phyloP scores from a whole-genome alignment of 306 rosid species.

The Lithocarpus polystachyus region DNA sequence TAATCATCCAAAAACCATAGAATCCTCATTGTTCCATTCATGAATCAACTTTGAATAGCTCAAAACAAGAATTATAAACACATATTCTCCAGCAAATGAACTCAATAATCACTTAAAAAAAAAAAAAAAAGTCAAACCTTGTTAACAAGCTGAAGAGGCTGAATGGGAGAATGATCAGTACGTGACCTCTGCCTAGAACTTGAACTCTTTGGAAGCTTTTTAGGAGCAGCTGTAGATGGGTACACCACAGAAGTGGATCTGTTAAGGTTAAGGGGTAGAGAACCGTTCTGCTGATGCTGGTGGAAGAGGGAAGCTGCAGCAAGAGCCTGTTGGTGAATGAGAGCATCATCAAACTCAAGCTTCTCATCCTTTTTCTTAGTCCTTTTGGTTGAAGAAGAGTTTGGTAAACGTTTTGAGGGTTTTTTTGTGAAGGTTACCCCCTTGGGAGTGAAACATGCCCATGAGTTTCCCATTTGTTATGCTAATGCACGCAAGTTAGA shows the following conservation, averaged over 20 bases:
- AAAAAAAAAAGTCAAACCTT: constrained; percentile 35
- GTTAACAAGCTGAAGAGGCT: constrained; percentile 77
- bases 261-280: constrained; percentile 66
- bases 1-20: no score
- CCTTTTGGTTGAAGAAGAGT: constrained; percentile 31
- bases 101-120: background rate
- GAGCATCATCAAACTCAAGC: constrained; percentile 39
- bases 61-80: background rate
- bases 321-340: constrained; percentile 68
- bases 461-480: background rate
- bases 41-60: background rate
- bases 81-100: no score
- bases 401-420: background rate
- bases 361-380: constrained; percentile 38
- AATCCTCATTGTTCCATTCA: no score
- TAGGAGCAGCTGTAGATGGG: constrained; percentile 52
- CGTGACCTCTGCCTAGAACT: constrained; percentile 79
- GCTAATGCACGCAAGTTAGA: no score
- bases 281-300: constrained; percentile 45
- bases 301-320: constrained; percentile 58
- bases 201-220: constrained; percentile 72
- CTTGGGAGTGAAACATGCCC: background rate
- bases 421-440: background rate
- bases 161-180: constrained; percentile 76
- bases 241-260: constrained; percentile 69